Conservation (phyloP, 495 filamentous ascomycete species). For the Peziza echinospora region DNA sequence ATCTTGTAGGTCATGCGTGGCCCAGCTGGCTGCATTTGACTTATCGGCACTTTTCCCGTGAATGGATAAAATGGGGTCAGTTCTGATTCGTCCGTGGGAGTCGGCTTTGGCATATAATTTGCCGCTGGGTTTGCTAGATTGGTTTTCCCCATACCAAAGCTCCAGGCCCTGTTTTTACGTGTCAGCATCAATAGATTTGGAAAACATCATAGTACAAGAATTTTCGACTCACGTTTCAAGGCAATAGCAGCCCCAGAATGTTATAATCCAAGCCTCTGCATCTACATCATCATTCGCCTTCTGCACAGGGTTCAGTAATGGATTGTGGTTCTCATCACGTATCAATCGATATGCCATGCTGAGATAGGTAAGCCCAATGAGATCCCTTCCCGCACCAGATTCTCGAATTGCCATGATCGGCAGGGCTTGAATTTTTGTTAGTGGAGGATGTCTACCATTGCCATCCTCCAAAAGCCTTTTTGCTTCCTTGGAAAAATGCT, state of each 20-base stretch:
- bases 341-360: slow-evolving; percentile 44
- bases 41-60: neutral
- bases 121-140: neutral
- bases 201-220: neutral
- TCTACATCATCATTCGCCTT: slow-evolving; percentile 18
- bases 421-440: slow-evolving; percentile 62
- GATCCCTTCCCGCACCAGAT: slow-evolving; percentile 40
- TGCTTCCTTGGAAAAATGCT: slow-evolving; percentile 50
- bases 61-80: neutral
- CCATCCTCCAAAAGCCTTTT: slow-evolving; percentile 30
- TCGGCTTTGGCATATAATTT: neutral
- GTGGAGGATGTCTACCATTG: slow-evolving; percentile 12
- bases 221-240: slow-evolving; percentile 34
- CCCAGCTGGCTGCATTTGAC: neutral
- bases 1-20: neutral
- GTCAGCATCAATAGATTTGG: neutral
- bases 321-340: slow-evolving; percentile 44
- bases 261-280: slow-evolving; percentile 40
- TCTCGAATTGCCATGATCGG: slow-evolving; percentile 51
- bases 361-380: slow-evolving; percentile 44
- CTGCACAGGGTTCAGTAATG: neutral
- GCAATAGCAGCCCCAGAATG: slow-evolving; percentile 51
- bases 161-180: neutral
- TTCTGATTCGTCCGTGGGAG: neutral
- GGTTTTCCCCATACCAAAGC: neutral